These are phyloP conservation scores for Salix suchowensis DNA, from an alignment of 345 rosid genomes.

Conservation along the genomic window DNA sequence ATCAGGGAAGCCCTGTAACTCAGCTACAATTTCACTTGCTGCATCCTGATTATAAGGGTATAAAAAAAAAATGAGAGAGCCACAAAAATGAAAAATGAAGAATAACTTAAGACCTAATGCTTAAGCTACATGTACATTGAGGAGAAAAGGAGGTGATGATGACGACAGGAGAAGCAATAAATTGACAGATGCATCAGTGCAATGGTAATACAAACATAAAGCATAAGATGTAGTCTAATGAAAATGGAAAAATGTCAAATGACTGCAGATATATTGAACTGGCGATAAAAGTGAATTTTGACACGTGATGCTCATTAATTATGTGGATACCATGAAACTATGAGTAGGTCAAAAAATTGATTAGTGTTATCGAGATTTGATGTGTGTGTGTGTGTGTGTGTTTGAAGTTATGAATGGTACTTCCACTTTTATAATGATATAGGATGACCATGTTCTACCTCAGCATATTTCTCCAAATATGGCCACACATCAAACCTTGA, in stretches of 20 bases:
- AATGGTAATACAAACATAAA: neutral
- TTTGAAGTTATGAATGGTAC: too few relatives aligned
- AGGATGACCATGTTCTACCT: slow-evolving; percentile 37
- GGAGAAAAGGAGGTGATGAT: neutral
- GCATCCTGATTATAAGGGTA: slow-evolving; percentile 54
- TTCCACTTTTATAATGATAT: too few relatives aligned
- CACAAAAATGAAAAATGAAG: neutral
- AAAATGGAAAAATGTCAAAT: too few relatives aligned
- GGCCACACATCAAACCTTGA: slow-evolving; percentile 99
- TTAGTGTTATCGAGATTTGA: too few relatives aligned
- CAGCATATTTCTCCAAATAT: slow-evolving; percentile 80
- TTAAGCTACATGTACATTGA: neutral
- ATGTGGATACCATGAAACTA: too few relatives aligned
- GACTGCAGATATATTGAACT: too few relatives aligned
- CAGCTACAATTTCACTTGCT: slow-evolving; percentile 81
- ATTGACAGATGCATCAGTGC: neutral
- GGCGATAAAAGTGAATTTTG: too few relatives aligned
- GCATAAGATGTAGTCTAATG: too few relatives aligned
- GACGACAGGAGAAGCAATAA: neutral
- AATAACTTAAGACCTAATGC: neutral
- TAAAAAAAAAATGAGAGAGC: neutral
- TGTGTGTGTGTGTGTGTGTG: too few relatives aligned
- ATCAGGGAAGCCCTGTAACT: slow-evolving; percentile 83
- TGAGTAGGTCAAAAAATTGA: too few relatives aligned
- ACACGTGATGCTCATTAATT: too few relatives aligned